Evolutionary conservation across 805 yeast genomes (phyloP).

Genomic region (Candida dendrica): DNA sequence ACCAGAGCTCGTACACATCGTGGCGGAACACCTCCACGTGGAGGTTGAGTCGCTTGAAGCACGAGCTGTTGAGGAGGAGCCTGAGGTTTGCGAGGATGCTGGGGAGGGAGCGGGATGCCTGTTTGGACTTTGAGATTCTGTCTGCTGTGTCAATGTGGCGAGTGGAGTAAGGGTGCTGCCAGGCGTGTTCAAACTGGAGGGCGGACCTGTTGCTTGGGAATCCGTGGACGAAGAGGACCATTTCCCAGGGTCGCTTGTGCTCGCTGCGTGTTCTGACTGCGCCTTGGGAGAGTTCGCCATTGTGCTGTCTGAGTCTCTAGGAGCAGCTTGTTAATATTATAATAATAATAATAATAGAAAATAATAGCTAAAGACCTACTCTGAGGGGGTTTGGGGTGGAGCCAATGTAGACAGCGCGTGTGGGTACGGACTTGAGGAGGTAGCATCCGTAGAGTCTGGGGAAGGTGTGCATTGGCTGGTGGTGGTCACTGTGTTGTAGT

Average conservation of each 20-base stretch:
- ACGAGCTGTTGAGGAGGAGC: conserved; percentile 32
- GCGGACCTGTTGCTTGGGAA: conserved; percentile 67
- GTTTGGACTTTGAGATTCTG: conserved; percentile 31
- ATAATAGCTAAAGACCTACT: conserved; percentile 10
- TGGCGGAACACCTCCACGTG: conserved; percentile 37
- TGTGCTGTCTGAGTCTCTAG: conserved; percentile 64
- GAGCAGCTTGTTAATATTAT: conserved; percentile 13
- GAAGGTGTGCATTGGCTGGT: conserved; percentile 6
- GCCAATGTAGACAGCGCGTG: conserved; percentile 64
- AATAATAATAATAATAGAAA: not conserved
- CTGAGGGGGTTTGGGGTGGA: conserved; percentile 72
- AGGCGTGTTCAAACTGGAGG: conserved; percentile 77
- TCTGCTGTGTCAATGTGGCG: conserved; percentile 41
- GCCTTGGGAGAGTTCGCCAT: conserved; percentile 65
- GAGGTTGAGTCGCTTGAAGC: conserved; percentile 39
- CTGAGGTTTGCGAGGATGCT: conserved; percentile 42
- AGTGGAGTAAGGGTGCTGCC: conserved; percentile 68
- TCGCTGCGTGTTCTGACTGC: conserved; percentile 57
- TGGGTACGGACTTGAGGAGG: conserved; percentile 52
- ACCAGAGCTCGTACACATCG: conserved; percentile 16
- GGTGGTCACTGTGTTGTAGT: too few species aligned
- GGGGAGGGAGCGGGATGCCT: conserved; percentile 34
- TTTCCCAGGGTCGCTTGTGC: conserved; percentile 69
- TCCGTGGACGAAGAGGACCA: conserved; percentile 56
- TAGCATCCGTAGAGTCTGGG: conserved; percentile 64